These are phyloP conservation scores for Ascosphaera apis DNA, from an alignment of 2,329 filamentous ascomycete species.

Conservation along the genomic window DNA sequence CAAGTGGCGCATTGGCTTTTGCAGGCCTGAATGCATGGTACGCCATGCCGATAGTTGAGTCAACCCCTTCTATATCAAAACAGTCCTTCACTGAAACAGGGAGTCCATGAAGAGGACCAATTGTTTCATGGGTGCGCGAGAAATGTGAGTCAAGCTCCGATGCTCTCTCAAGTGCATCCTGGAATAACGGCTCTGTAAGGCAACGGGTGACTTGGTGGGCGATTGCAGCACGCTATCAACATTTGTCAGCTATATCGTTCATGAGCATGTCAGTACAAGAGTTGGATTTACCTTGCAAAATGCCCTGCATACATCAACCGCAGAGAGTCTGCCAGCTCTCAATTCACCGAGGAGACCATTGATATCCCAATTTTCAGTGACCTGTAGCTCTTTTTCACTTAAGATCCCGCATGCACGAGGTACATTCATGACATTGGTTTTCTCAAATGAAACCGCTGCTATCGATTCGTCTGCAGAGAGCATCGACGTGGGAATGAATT, in stretches of 20 bases:
- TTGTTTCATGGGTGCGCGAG: slow-evolving; percentile 15
- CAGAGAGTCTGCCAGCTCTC: slow-evolving; percentile 12
- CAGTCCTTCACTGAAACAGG: slow-evolving; percentile 31
- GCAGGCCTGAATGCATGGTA: slow-evolving; percentile 37
- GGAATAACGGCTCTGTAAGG: slow-evolving; percentile 29
- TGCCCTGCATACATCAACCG: slow-evolving; percentile 26
- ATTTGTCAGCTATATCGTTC: slow-evolving; percentile 1
- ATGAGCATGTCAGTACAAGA: background rate
- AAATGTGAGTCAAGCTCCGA: slow-evolving; percentile 25
- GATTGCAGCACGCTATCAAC: slow-evolving; percentile 14
- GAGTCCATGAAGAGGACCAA: slow-evolving; percentile 39
- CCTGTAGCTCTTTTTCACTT: slow-evolving; percentile 25
- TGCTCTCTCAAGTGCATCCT: slow-evolving; percentile 25
- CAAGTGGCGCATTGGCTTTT: slow-evolving; percentile 30
- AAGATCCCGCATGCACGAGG: slow-evolving; percentile 31
- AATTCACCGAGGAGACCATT: slow-evolving; percentile 16
- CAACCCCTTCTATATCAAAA: slow-evolving; percentile 25
- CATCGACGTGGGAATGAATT: slow-evolving; percentile 14
- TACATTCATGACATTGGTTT: slow-evolving; percentile 22
- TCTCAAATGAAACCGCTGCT: slow-evolving; percentile 12
- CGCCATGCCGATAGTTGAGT: slow-evolving; percentile 34
- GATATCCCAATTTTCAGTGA: slow-evolving; percentile 31
- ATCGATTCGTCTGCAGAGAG: slow-evolving; percentile 15
- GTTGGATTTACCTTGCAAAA: slow-evolving; percentile 26
- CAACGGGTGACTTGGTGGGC: slow-evolving; percentile 23